These are phyloP conservation scores for Vaccinium vitisidaea DNA, from an alignment of 148 eudicot genomes.

Conservation along the genomic window DNA sequence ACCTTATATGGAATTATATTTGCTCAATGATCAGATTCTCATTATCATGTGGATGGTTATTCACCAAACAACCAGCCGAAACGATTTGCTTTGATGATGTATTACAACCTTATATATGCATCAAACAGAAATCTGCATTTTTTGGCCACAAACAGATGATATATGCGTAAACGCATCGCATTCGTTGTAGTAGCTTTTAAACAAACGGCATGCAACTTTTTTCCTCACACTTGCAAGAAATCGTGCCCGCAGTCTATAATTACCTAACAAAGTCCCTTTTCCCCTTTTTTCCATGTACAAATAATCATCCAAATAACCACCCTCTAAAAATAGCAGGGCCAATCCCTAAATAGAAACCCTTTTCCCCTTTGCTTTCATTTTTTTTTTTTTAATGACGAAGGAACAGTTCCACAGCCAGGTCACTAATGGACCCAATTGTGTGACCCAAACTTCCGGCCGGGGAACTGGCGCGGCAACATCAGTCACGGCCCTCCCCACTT, in stretches of 20 bases:
- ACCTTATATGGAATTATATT: no score
- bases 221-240: neutral
- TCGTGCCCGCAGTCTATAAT: constrained; percentile 2
- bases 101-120: neutral
- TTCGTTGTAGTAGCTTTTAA: neutral
- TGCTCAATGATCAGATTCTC: neutral
- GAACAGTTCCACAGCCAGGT: no score
- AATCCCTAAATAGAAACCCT: neutral
- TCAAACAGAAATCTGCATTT: no score
- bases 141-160: neutral
- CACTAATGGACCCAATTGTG: no score
- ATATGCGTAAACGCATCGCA: neutral
- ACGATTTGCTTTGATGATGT: neutral
- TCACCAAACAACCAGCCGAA: neutral
- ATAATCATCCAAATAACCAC: neutral
- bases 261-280: neutral
- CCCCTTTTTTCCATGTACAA: neutral
- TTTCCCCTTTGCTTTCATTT: constrained; percentile 1
- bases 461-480: no score
- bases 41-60: neutral
- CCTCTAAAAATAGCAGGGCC: constrained; percentile 21
- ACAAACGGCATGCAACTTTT: neutral
- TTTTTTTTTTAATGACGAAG: no score
- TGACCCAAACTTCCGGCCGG: no score
- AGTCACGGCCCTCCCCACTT: no score